Evolutionary conservation across 106 monocot genomes (phyloP).

Genomic region (Agapanthus africanus): DNA sequence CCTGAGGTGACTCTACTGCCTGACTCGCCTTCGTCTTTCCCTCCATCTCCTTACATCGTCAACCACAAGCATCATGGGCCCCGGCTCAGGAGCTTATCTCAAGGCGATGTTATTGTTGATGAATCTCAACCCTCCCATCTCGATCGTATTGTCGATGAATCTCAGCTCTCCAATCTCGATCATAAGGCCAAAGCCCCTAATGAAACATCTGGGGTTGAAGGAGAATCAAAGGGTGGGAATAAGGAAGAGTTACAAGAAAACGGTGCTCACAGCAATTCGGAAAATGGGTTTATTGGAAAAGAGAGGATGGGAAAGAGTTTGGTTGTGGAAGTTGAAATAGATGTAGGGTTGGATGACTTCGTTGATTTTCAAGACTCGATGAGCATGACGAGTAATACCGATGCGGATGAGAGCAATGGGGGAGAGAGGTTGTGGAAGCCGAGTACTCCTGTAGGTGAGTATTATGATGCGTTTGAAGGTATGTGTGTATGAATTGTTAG

Average conservation of each 20-base stretch:
- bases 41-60: slow-evolving; percentile 19
- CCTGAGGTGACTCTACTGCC: slow-evolving; percentile 26
- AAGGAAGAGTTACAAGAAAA: background rate
- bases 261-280: background rate
- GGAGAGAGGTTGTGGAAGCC: slow-evolving; percentile 20
- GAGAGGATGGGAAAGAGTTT: slow-evolving; percentile 2
- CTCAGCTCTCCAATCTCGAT: background rate
- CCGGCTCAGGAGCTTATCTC: slow-evolving; percentile 28
- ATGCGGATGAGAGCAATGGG: slow-evolving; percentile 19
- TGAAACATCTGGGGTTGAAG: background rate
- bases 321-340: slow-evolving; percentile 21
- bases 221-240: background rate
- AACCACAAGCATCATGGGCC: slow-evolving; percentile 51
- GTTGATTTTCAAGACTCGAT: slow-evolving; percentile 38
- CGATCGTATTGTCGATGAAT: background rate
- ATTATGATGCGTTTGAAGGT: slow-evolving; percentile 65
- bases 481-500: too few species aligned
- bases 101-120: slow-evolving; percentile 3
- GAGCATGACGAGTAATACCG: slow-evolving; percentile 37
- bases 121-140: background rate
- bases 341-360: slow-evolving; percentile 32
- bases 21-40: slow-evolving; percentile 15
- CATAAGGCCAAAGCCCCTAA: background rate
- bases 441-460: slow-evolving; percentile 32
- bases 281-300: background rate